Base-by-base conservation (phyloP, 2,329 filamentous ascomycete genomes). In the Fusarium sp. region DNA sequence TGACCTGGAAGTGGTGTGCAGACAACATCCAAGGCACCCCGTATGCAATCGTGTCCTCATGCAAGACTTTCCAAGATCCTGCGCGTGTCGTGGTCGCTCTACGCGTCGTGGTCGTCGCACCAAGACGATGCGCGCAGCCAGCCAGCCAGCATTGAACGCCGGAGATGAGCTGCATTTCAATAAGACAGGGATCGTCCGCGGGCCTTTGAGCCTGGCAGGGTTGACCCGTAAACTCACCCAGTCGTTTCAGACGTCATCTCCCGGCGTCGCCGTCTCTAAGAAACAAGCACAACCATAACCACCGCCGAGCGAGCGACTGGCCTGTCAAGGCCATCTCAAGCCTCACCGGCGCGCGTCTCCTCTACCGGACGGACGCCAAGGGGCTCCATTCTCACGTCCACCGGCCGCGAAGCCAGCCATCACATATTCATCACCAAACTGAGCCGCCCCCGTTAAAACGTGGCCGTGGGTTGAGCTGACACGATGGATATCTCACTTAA, bases 141-240 rank as follows among this genome's bases (percentile, higher is more conserved):
- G 41, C 39, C 43, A 48, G 41, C 48, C 16, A 75, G 77, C 77
- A 79, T 79, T 76, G 62, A 75, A 50, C 48, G 24, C 63, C 77
- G 77, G 77, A 79, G 74, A 79, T 79, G 77, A 79, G 77, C 60
- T 78, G 65, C 74, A 72, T 67, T 63, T 59, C 65, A 66, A 24
- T 27, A 16, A 65, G 56, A 67, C 77, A 79, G 77, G 77, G 77
- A 77, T 79, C 65, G 27, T 54, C 39, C 33, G 76, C 75, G 76
- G 76, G 77, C 75, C 75, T 78, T 74, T 79, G 76, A 79, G 76
- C 72, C 78, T 71, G 69, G 68, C 75, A 74, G 75, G 71, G 75
- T 73, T 69, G 57, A 65, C 61, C 60, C 58, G 69, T 63, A 57
- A 41, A 69, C 50, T 52, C 27, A 29, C 35, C 60, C 62, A 67